Evolutionary conservation across 208 protist species (phyloP), one percentile per base, ranked within the genome.

Genomic region (Acanthamoeba quina): DNA sequence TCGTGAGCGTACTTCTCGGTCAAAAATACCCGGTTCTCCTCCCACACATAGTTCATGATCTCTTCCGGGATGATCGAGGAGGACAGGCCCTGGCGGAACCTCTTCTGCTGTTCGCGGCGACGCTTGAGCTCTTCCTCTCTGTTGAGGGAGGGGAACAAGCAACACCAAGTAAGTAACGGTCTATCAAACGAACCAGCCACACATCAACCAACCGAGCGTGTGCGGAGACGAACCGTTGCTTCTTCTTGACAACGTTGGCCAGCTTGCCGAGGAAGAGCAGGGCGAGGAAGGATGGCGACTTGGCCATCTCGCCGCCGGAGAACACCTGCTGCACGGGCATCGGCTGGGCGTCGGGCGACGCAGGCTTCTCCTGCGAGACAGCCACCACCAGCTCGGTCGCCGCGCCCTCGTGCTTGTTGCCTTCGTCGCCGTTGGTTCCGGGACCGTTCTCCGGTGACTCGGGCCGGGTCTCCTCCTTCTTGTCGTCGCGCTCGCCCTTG

Each of bases 1-100:
- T 92, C 86, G 44, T 92, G 86, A n/a, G 49, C 60, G n/a, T 92
- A 92, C 47, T 92, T 92, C 49, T 92, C 86, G 29, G 26, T 92
- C 58, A 92, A 78, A 47, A 92, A 92, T 44, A 34, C 21, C 9
- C 86, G 86, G 44, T 92, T 92, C 47, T 92, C 86, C 66, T 92
- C 86, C 86, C 86, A 92, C 21, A 92, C 49, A 21, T 4, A 34
- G 64, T 78, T 92, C 58, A 92, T 92, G 41, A 92, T 56, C 31
- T 54, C n/a, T 17, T 92, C 86, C 19, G 86, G 60, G 47, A 92
- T 70, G 34, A 92, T 21, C 31, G 62, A 92, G 10, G 82, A 66
- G 17, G 29, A 49, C 0, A 89, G 54, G 58, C 82, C 82, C 29
- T 29, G 15, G 24, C 49, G 13, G 82, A 89, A 92, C 19, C 34